Percentiles rank a stretch among this genome's conserved stretches.
phyloP scores from a whole-genome alignment of 805 yeast species.

The Nakazawaea peltata region DNA sequence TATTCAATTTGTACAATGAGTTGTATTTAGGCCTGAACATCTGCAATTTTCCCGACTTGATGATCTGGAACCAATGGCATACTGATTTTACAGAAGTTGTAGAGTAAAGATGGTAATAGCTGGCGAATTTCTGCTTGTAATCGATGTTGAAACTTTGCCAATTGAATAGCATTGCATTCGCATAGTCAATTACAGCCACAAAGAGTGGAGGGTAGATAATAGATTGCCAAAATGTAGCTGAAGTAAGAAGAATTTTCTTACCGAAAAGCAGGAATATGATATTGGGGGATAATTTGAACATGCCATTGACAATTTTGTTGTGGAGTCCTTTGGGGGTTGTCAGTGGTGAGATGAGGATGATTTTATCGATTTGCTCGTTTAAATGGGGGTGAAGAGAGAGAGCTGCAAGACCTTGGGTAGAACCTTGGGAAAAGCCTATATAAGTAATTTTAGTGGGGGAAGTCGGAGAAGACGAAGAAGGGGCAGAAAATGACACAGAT shows the following conservation, averaged over 20 bases:
- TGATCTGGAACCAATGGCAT: slow-evolving; percentile 41
- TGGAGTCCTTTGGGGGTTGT: slow-evolving; percentile 83
- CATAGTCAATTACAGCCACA: slow-evolving; percentile 34
- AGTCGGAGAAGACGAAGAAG: too few species aligned
- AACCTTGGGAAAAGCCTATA: slow-evolving; percentile 90
- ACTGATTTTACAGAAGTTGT: slow-evolving; percentile 50
- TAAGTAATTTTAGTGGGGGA: slow-evolving; percentile 48
- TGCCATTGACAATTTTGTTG: slow-evolving; percentile 57
- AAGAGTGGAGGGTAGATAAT: slow-evolving; percentile 44
- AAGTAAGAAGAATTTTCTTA: slow-evolving; percentile 60
- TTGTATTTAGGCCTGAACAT: slow-evolving; percentile 40
- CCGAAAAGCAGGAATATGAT: slow-evolving; percentile 71
- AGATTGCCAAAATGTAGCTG: slow-evolving; percentile 53
- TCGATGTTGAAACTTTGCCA: slow-evolving; percentile 39
- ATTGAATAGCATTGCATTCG: slow-evolving; percentile 37
- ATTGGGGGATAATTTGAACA: slow-evolving; percentile 71
- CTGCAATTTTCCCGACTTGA: slow-evolving; percentile 37
- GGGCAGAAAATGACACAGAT: too few species aligned
- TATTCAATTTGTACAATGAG: slow-evolving; percentile 26
- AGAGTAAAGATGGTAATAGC: slow-evolving; percentile 46
- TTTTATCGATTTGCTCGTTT: slow-evolving; percentile 43
- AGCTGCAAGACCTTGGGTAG: slow-evolving; percentile 88
- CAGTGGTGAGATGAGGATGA: slow-evolving; percentile 89
- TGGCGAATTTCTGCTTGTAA: slow-evolving; percentile 33
- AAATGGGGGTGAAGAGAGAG: slow-evolving; percentile 57